Percentiles rank a stretch among this genome's conserved stretches.
Evolutionary conservation across 2,329 filamentous ascomycete genomes (phyloP).

Genomic region (Aspergillus piperis): DNA sequence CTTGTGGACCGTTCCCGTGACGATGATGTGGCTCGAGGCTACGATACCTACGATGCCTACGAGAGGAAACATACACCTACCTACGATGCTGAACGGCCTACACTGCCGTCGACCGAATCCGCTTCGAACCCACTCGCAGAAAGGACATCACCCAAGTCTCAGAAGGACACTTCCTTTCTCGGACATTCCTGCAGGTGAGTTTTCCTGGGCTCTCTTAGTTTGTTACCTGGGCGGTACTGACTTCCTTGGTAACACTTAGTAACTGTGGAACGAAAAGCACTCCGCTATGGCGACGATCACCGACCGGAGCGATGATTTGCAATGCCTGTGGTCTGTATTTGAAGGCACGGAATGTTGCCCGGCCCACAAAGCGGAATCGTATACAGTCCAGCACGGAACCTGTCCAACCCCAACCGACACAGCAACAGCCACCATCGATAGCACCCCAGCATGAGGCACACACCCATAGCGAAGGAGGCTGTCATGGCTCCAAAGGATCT

Average conservation of each 20-base stretch:
- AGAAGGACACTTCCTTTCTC: conserved; percentile 42
- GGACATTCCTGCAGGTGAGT: conserved; percentile 47
- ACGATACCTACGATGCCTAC: conserved; percentile 21
- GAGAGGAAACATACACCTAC: conserved; percentile 19
- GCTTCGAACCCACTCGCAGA: conserved; percentile 19
- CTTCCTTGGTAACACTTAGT: conserved; percentile 50
- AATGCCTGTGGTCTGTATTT: conserved; percentile 95
- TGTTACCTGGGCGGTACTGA: conserved; percentile 11
- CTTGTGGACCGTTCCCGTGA: conserved; percentile 30
- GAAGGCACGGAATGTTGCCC: conserved; percentile 87
- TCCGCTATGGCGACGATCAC: conserved; percentile 90
- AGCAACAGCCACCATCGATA: conserved; percentile 6
- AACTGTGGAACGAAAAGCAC: conserved; percentile 95
- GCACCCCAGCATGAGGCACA: conserved; percentile 32
- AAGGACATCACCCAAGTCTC: conserved; percentile 39
- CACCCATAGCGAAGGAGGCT: conserved; percentile 30
- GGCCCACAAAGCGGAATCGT: conserved; percentile 87
- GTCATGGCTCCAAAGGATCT: conserved; percentile 66
- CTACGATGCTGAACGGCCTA: conserved; percentile 17
- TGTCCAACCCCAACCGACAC: neutral
- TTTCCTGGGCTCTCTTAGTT: neutral
- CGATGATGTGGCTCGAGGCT: conserved; percentile 18
- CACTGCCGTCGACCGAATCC: conserved; percentile 21
- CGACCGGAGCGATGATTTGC: conserved; percentile 91
- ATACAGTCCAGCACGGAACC: conserved; percentile 44